These are phyloP conservation scores for Phaeosphaeria sp. DNA, from an alignment of 2,329 filamentous ascomycete genomes.

Conservation along the genomic window DNA sequence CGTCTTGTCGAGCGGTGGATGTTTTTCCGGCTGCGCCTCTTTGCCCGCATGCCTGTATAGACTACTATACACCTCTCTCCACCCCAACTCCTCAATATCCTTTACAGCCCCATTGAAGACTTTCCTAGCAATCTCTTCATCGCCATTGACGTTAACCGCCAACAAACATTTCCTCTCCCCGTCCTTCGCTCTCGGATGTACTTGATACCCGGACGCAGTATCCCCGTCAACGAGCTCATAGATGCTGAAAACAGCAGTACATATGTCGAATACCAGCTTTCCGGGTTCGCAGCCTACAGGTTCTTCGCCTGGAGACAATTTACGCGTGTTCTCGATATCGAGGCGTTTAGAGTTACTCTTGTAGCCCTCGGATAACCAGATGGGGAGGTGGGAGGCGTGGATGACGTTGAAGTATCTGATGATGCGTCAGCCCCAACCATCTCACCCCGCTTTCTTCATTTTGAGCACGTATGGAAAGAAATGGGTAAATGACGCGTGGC, in stretches of 20 bases:
- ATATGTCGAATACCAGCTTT: conserved; percentile 24
- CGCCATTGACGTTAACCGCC: neutral
- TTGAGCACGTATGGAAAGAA: neutral
- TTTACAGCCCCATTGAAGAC: neutral
- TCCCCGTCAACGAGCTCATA: conserved; percentile 3
- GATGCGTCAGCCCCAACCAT: neutral
- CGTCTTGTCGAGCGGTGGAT: conserved; percentile 15
- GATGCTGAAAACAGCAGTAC: conserved; percentile 19
- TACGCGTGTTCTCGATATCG: conserved; percentile 21
- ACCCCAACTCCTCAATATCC: neutral
- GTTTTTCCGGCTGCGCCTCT: conserved; percentile 21
- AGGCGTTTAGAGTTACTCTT: conserved; percentile 9
- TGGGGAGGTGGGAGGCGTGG: conserved; percentile 1
- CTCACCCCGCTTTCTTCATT: neutral
- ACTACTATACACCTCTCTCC: conserved; percentile 1
- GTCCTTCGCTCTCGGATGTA: neutral
- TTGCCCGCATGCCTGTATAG: conserved; percentile 15
- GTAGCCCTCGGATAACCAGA: conserved; percentile 7
- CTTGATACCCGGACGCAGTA: neutral
- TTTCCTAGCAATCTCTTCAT: neutral
- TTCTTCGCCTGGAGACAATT: conserved; percentile 10
- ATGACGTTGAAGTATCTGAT: conserved; percentile 12
- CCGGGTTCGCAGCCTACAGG: conserved; percentile 5
- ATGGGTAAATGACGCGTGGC: too few species aligned
- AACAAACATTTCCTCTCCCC: neutral